phyloP scores from a whole-genome alignment of 1,284 basidiomycete genomes.

The Austroboletus novae-zelandiae region DNA sequence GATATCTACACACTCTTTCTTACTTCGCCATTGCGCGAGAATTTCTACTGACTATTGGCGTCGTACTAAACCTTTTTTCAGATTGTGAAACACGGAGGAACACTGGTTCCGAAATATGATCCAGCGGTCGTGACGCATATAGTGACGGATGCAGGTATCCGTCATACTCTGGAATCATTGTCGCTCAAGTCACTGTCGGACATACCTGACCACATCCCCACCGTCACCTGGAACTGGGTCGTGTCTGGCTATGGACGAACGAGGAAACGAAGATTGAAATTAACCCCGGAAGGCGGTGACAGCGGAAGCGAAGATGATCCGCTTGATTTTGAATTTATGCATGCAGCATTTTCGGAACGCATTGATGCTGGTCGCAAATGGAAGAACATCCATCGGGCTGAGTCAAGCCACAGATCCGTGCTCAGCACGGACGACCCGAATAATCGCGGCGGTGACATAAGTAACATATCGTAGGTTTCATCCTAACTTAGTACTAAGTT shows the following conservation, averaged over 20 bases:
- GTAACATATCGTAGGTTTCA: constrained; percentile 39
- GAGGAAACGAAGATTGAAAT: constrained; percentile 4
- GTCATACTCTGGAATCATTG: constrained; percentile 37
- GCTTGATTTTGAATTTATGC: constrained; percentile 40
- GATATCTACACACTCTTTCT: constrained; percentile 4
- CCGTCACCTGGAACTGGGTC: constrained; percentile 63
- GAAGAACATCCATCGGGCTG: constrained; percentile 7
- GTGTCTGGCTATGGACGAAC: constrained; percentile 23
- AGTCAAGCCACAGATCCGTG: background rate
- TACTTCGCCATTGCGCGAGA: background rate
- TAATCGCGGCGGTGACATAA: constrained; percentile 30
- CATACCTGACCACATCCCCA: constrained; percentile 61
- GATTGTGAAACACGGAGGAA: constrained; percentile 60
- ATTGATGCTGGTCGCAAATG: constrained; percentile 42
- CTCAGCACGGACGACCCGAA: constrained; percentile 2
- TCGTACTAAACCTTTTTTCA: constrained; percentile 25
- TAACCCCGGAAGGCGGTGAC: background rate
- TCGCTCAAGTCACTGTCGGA: constrained; percentile 49
- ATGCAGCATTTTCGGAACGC: constrained; percentile 47
- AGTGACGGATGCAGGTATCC: constrained; percentile 44
- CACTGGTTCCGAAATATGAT: constrained; percentile 54
- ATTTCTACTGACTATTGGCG: background rate
- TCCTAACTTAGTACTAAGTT: background rate
- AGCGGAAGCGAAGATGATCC: constrained; percentile 5
- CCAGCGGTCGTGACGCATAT: constrained; percentile 58